Base-by-base conservation (phyloP, 805 yeast species). In the Metschnikowia matae region DNA sequence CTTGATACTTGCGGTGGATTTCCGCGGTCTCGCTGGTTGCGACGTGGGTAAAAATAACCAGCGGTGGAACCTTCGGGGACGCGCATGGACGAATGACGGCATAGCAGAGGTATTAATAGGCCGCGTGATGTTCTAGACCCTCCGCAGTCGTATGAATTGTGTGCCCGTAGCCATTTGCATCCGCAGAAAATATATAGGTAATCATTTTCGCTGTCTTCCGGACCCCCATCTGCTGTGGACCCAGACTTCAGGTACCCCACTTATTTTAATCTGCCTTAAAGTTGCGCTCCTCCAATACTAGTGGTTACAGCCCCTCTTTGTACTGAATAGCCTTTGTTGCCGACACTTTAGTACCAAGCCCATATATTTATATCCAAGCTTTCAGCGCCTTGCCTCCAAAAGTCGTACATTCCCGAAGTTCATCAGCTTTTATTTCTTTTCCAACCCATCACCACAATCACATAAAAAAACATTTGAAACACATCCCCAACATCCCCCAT, bases 61-160 rank as follows among this genome's bases (percentile, higher is more conserved):
- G 37, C 45, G 20, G 7, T 31, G 10, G 32, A 18, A n/a, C 18
- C n/a, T 14, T 20, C 29, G 29, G 18, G 18, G 45, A 18, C 36
- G 45, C 37, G 45, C 45, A 32, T 33, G 26, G 33, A 15, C 18
- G 34, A n/a, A 34, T 44, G 46, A 44, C 46, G 46, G 40, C 46
- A 44, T 41, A 32, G 45, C 45, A 18, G 37, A 35, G 46, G 40
- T 35, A 44, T 44, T 44, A 15, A 44, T 44, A 44, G 46, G 20
- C 31, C 40, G 46, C 46, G 46, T 18, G 21, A 18, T 21, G 40
- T 34, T 44, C 46, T 44, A 44, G 46, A 35, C 46, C 38, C 31
- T 26, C 20, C 31, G 45, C 31, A 32, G 31, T 42, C 45, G 38
- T 33, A 26, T 26, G 34, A 15, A 40, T 26, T 33, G 37, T 18